Base-by-base conservation (phyloP, 2,329 filamentous ascomycete species). In the Blumeria graminis region DNA sequence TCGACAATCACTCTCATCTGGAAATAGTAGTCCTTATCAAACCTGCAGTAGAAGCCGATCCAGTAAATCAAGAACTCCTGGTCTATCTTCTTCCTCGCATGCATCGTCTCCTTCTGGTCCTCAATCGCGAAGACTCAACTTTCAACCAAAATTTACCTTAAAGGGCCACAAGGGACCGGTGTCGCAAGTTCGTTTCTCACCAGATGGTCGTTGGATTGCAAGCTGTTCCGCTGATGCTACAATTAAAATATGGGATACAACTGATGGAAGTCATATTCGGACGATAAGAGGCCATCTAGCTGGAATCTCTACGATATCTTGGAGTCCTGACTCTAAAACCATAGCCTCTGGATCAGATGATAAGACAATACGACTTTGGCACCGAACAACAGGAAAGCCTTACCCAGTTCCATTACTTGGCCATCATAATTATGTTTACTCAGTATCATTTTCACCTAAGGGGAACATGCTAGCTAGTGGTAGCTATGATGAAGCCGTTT, bases 371-470 rank as follows among this genome's bases (percentile, higher is more conserved):
- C 80, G 92, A 1, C 72, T 98, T 0, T 98, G 92, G 92, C 86
- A 95, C 65, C 71, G 79, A 7, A 74, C 80, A 16, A 82, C 78
- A 22, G 76, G 76, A 0, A 70, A 74, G 7, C 75, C 76, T 13
- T 75, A 74, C 58, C 70, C 69, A 35, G 64, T 61, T 35, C 76
- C 79, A 5, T 73, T 96, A 61, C 74, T 84, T 28, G 90, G 92
- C 1, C 92, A 98, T 65, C 88, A 95, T 68, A 96, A 93, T 69
- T 96, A 96, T 69, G 82, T 98, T 35, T 94, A 94, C 69, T 87
- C 84, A 55, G 74, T 98, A 36, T 88, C 89, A 6, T 96, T 96
- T 68, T 90, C 86, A n/a, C 92, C 92, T 1, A 96, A 95, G 68
- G 92, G 92, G 28, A 98, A 98, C 66, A 94, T 96, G 66, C 77